Base-by-base conservation (phyloP, 805 yeast species). In the Metschnikowia cubensis region DNA sequence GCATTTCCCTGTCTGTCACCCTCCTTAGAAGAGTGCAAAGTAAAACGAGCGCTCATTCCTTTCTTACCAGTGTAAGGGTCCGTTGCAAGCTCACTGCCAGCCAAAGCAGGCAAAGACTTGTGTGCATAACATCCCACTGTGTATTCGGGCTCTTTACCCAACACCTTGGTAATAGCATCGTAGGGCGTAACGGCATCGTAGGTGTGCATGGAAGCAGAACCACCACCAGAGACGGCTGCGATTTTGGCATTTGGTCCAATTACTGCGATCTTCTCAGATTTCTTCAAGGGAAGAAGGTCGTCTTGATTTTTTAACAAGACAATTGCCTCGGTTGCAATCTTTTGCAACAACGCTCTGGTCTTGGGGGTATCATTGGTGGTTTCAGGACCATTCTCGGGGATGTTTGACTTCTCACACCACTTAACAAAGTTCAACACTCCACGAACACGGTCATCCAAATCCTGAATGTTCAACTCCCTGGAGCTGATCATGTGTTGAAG, bases 181-280 rank as follows among this genome's bases (percentile, higher is more conserved):
- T 61, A 73, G 3, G 83, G 82, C 13, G 81, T 65, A 7, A 77
- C 69, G 14, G 71, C 65, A 60, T 79, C 77, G 59, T 77, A 73
- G 4, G 82, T 74, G 20, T 65, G 63, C 54, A 79, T 64, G 10
- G 81, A 68, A 35, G 85, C 84, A 18, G 85, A 81, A 6, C 87
- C 87, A 54, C 87, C 87, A 50, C 87, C 86, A 21, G 81, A 75
- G 52, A 70, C 76, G 36, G 75, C 73, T 6, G 81, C 68, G 42
- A 60, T 63, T 54, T 71, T 77, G 25, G 81, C 85, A 53, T 78
- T 80, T 35, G 85, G 85, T 3, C 87, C 88, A 58, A 83, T 77
- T 17, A 83, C 76, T 1, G 81, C 79, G 33, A 74, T 68, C 10
- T 60, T 69, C 42, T 71, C 72, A 17, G 57, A 50, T 54, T 70